phyloP scores from a whole-genome alignment of 1,284 basidiomycete genomes.

The Limonomyces culmigenus region DNA sequence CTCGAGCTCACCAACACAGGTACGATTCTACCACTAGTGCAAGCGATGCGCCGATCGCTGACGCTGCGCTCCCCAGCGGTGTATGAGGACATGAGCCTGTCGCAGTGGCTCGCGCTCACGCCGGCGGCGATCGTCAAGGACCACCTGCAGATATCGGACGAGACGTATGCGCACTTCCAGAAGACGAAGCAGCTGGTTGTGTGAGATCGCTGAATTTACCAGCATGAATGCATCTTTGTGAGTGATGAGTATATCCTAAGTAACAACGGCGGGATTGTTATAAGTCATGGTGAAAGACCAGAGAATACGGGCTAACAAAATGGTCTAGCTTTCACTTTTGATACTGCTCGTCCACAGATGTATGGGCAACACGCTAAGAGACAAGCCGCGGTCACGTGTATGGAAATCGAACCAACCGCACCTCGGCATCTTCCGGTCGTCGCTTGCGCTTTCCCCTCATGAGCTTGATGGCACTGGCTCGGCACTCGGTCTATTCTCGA shows the following conservation, averaged over 20 bases:
- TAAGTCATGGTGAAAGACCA: conserved; percentile 3
- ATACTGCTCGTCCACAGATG: too few species aligned
- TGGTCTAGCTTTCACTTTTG: too few species aligned
- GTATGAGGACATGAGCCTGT: conserved; percentile 48
- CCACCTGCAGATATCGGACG: conserved; percentile 36
- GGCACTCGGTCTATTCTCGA: too few species aligned
- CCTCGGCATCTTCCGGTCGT: too few species aligned
- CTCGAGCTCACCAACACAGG: conserved; percentile 50
- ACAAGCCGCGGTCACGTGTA: too few species aligned
- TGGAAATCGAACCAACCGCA: too few species aligned
- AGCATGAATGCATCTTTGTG: background rate
- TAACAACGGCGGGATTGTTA: too few species aligned
- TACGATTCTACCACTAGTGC: conserved; percentile 9
- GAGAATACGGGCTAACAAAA: too few species aligned
- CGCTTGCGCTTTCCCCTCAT: too few species aligned
- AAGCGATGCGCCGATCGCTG: background rate
- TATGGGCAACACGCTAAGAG: too few species aligned
- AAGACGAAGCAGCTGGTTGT: conserved; percentile 38
- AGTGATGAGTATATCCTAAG: too few species aligned
- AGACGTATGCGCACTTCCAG: conserved; percentile 30
- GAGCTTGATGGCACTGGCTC: too few species aligned
- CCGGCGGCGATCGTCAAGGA: conserved; percentile 45
- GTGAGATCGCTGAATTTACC: background rate
- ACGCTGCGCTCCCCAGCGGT: conserved; percentile 18
- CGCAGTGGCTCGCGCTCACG: conserved; percentile 50